Evolutionary conservation across 1,284 basidiomycete genomes (phyloP).

Genomic region (Ganoderma multipileum): DNA sequence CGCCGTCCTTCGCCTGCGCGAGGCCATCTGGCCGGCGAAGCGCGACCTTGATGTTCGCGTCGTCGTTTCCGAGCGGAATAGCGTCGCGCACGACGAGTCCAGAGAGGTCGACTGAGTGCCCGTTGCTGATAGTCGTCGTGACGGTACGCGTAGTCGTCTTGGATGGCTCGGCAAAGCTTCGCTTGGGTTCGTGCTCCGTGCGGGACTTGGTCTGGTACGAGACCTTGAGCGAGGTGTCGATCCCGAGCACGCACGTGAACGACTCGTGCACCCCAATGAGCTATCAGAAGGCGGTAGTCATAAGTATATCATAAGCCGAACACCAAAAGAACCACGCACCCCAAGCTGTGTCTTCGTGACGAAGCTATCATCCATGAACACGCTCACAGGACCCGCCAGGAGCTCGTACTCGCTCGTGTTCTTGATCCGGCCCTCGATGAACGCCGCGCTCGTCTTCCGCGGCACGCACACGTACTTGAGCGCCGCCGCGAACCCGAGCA

Average conservation of each 20-base stretch:
- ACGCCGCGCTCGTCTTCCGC: slow-evolving; percentile 51
- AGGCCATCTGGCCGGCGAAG: slow-evolving; percentile 55
- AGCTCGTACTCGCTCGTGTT: slow-evolving; percentile 60
- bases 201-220: slow-evolving; percentile 12
- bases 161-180: slow-evolving; percentile 48
- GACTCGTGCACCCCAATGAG: slow-evolving; percentile 52
- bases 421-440: slow-evolving; percentile 51
- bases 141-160: slow-evolving; percentile 52
- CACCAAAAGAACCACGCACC: slow-evolving; percentile 38
- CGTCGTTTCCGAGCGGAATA: slow-evolving; percentile 50
- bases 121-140: slow-evolving; percentile 53
- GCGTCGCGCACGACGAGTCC: slow-evolving; percentile 55
- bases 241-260: slow-evolving; percentile 61
- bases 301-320: too few relatives aligned
- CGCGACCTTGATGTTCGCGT: slow-evolving; percentile 52
- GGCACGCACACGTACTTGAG: slow-evolving; percentile 59
- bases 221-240: slow-evolving; percentile 46
- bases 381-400: slow-evolving; percentile 56
- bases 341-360: slow-evolving; percentile 54
- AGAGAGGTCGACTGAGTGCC: slow-evolving; percentile 50
- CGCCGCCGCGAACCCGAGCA: slow-evolving; percentile 52
- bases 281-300: slow-evolving; percentile 30
- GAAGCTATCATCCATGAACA: slow-evolving; percentile 57
- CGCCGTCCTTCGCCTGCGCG: slow-evolving; percentile 50
- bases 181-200: slow-evolving; percentile 37